Conservation (phyloP, 2,329 filamentous ascomycete genomes). For the Penicillium glabrum region DNA sequence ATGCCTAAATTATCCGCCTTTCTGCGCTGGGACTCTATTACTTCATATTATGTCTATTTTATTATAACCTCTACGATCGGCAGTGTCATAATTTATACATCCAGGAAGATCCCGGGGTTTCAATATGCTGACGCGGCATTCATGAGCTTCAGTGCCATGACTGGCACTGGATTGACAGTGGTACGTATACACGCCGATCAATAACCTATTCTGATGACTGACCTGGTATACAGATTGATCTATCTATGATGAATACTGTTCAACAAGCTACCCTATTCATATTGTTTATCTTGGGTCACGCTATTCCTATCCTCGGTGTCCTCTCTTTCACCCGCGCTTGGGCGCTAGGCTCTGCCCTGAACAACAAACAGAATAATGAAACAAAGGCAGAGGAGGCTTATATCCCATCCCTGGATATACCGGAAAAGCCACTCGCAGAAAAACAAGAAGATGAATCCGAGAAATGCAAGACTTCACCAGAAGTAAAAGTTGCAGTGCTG, state of each 20-base stretch:
- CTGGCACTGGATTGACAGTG: constrained; percentile 66
- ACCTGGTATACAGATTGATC: constrained; percentile 28
- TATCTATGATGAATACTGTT: constrained; percentile 63
- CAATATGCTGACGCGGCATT: constrained; percentile 65
- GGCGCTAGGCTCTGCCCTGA: background rate
- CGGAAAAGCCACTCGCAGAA: background rate
- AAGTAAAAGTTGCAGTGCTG: background rate
- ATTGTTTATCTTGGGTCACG: constrained; percentile 64
- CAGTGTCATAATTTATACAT: constrained; percentile 62
- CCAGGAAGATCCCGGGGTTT: constrained; percentile 52
- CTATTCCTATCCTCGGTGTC: constrained; percentile 57
- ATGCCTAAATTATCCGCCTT: constrained; percentile 25
- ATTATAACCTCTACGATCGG: constrained; percentile 54
- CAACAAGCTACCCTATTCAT: constrained; percentile 67
- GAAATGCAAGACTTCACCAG: background rate
- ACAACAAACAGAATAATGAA: background rate
- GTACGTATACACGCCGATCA: constrained; percentile 25
- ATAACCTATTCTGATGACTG: background rate
- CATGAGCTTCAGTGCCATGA: constrained; percentile 65
- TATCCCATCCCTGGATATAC: background rate
- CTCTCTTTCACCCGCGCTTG: constrained; percentile 4
- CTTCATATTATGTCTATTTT: constrained; percentile 67
- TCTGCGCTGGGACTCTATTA: constrained; percentile 57
- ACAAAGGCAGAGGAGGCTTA: background rate
- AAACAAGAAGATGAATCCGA: background rate